phyloP scores from a whole-genome alignment of 495 filamentous ascomycete genomes.

The Penicillium crystallinum region DNA sequence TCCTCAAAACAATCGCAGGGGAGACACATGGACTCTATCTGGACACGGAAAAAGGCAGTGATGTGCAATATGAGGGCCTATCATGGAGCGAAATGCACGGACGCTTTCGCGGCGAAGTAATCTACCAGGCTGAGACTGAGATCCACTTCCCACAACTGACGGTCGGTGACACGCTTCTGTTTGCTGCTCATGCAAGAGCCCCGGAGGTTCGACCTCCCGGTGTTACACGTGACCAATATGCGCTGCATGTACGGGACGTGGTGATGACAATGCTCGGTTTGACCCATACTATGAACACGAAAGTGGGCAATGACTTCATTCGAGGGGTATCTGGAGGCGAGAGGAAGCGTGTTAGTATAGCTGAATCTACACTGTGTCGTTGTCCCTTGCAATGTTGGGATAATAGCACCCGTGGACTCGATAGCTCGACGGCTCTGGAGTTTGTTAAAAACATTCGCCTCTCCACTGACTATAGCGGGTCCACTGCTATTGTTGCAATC shows the following conservation, averaged over 20 bases:
- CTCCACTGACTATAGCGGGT: conserved; percentile 58
- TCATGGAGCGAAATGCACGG: conserved; percentile 51
- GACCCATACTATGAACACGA: conserved; percentile 69
- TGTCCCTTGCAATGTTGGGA: conserved; percentile 80
- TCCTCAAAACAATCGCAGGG: conserved; percentile 74
- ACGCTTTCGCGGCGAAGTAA: conserved; percentile 70
- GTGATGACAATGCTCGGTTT: conserved; percentile 78
- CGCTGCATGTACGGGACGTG: conserved; percentile 63
- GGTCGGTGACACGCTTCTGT: conserved; percentile 71
- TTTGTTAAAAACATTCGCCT: conserved; percentile 66
- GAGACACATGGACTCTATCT: conserved; percentile 65
- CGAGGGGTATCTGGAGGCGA: conserved; percentile 80
- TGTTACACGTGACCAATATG: conserved; percentile 54
- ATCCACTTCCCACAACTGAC: conserved; percentile 79
- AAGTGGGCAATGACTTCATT: conserved; percentile 74
- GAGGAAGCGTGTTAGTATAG: conserved; percentile 77
- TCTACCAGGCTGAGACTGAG: conserved; percentile 77
- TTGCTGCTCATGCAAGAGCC: conserved; percentile 66
- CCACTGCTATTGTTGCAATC: conserved; percentile 70
- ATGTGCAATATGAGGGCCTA: conserved; percentile 72
- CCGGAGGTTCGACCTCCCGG: conserved; percentile 57
- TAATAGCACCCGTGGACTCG: conserved; percentile 69
- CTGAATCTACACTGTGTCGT: conserved; percentile 60
- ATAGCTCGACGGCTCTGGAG: conserved; percentile 76
- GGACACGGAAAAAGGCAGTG: conserved; percentile 51